Base-by-base conservation (phyloP, 2,329 filamentous ascomycete genomes). In the Clonostachys rhizophaga region DNA sequence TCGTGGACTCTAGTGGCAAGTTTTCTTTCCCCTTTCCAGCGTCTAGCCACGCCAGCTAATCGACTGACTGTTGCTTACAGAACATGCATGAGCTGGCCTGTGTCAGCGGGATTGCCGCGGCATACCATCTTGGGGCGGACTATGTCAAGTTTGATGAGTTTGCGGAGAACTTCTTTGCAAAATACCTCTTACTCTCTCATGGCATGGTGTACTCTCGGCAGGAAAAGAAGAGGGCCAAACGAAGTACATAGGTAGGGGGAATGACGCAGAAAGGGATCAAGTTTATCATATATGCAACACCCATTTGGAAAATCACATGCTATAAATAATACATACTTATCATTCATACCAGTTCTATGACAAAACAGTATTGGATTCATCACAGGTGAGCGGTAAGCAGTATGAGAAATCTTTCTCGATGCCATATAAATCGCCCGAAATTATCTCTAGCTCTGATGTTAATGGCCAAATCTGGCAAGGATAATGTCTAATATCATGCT, bases 61-160 rank as follows among this genome's bases (percentile, higher is more conserved):
- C 9, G 24, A 30, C 24, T 24, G 24, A 24, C 24, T 10, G 24
- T 30, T 30, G 4, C 24, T 30, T 13, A 17, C 14, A 78, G 78
- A 84, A 84, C 52, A 81, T 82, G 55, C 81, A 89, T 54, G 86
- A 89, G 57, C 72, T 87, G 10, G 86, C 86, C 2, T 83, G 83
- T 48, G 83, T 89, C 44, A 82, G 78, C 47, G 85, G 86, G 0
- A 86, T 89, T 43, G 81, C 84, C 5, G 86, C 85, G 3, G 86
- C 85, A 0, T 86, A 86, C 46, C 77, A 81, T 42, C 67, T 89
- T 0, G 86, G 86, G 1, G 86, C 84, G 0, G 68, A 73, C 2
- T 89, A 89, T 55, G 69, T 71, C 2, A 78, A 76, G 50, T 71
- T 86, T 13, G 81, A 86, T 56, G 69, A 75, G 66, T 63, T 75